Conservation (phyloP, 768 basidiomycete species). For the Phylloporus arenicola region DNA sequence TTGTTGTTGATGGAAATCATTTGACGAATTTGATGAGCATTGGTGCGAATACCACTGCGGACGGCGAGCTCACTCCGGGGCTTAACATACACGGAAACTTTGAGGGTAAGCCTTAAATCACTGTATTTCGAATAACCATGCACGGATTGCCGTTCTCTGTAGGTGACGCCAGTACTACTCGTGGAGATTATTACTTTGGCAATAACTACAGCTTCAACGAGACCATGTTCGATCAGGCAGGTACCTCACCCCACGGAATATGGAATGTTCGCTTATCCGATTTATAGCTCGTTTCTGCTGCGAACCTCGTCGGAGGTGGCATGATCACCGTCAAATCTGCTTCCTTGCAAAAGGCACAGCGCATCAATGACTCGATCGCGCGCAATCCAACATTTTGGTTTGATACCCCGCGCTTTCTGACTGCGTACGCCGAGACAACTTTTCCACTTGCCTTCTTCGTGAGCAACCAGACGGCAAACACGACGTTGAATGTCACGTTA, state of each 20-base stretch:
- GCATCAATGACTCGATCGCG: conserved; percentile 26
- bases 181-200: conserved; percentile 23
- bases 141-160: not conserved
- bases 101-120: conserved; percentile 9
- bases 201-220: conserved; percentile 24
- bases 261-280: not conserved
- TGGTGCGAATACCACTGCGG: conserved; percentile 18
- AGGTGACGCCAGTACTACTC: conserved; percentile 25
- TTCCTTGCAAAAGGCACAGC: conserved; percentile 14
- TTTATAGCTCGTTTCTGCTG: conserved; percentile 13
- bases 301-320: conserved; percentile 17
- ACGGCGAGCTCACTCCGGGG: conserved; percentile 11
- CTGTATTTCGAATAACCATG: not conserved
- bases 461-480: conserved; percentile 17
- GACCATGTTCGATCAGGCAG: conserved; percentile 19
- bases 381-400: conserved; percentile 20
- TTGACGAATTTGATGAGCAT: conserved; percentile 25
- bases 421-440: conserved; percentile 19
- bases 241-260: not conserved
- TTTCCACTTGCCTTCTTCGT: conserved; percentile 25
- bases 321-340: conserved; percentile 19
- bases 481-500: conserved; percentile 13
- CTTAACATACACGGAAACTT: conserved; percentile 22
- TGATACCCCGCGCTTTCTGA: conserved; percentile 16
- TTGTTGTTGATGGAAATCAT: conserved; percentile 25